Evolutionary conservation across 2,329 filamentous ascomycete genomes (phyloP).

Genomic region (Epichloe sibirici): DNA sequence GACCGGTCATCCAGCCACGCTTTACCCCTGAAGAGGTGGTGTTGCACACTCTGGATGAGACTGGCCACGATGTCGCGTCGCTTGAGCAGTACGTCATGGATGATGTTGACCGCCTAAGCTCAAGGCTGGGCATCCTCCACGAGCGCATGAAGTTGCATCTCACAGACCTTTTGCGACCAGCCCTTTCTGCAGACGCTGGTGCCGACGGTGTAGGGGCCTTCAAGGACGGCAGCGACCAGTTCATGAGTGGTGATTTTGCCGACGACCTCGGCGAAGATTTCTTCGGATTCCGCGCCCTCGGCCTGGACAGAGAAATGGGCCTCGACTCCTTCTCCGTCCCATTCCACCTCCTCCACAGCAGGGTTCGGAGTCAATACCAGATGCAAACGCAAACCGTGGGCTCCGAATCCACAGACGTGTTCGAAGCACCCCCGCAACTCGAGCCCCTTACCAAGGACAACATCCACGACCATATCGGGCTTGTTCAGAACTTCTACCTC

Average conservation of each 20-base stretch:
- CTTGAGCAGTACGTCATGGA: conserved; percentile 84
- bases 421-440: conserved; percentile 55
- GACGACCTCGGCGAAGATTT: conserved; percentile 98
- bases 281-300: conserved; percentile 94
- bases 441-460: conserved; percentile 71
- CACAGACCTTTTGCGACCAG: conserved; percentile 84
- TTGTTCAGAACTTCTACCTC: conserved; percentile 85
- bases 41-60: conserved; percentile 73
- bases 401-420: conserved; percentile 46
- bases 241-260: conserved; percentile 91
- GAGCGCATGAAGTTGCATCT: conserved; percentile 91
- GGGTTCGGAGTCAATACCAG: conserved; percentile 76
- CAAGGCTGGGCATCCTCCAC: conserved; percentile 72
- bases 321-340: conserved; percentile 82
- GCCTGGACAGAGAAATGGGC: conserved; percentile 82
- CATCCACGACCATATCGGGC: conserved; percentile 67
- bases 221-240: conserved; percentile 94
- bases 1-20: conserved; percentile 42
- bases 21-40: conserved; percentile 79
- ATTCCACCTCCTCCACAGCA: conserved; percentile 82
- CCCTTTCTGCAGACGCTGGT: conserved; percentile 60
- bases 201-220: conserved; percentile 83
- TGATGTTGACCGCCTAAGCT: conserved; percentile 75
- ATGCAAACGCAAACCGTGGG: conserved; percentile 56
- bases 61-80: conserved; percentile 68